Evolutionary conservation across 495 filamentous ascomycete species (phyloP).

Genomic region (Talaromyces liani): DNA sequence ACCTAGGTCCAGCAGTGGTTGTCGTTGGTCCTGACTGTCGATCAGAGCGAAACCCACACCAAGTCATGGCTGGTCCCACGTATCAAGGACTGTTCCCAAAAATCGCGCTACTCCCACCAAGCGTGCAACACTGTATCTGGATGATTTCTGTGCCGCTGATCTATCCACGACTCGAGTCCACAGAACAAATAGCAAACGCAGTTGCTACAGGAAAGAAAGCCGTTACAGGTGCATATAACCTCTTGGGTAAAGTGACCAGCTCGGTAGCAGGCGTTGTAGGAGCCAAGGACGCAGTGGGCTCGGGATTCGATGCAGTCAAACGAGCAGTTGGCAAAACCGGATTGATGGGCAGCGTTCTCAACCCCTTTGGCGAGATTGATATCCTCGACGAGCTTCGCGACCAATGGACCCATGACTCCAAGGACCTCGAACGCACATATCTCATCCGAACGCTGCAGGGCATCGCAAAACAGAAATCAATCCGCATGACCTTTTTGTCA

Average conservation of each 20-base stretch:
- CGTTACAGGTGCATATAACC: constrained; percentile 89
- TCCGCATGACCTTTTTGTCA: constrained; percentile 94
- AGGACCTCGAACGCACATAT: constrained; percentile 96
- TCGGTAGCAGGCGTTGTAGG: constrained; percentile 92
- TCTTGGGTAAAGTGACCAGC: constrained; percentile 87
- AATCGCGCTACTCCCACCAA: constrained; percentile 81
- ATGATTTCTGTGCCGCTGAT: constrained; percentile 87
- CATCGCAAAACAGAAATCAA: constrained; percentile 84
- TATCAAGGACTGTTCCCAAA: constrained; percentile 98
- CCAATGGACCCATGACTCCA: constrained; percentile 96
- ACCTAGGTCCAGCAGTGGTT: constrained; percentile 82
- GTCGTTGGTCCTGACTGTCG: constrained; percentile 86
- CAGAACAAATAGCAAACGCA: constrained; percentile 81
- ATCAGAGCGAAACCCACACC: constrained; percentile 80
- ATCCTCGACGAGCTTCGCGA: constrained; percentile 90
- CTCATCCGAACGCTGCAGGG: constrained; percentile 91
- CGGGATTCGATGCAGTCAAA: constrained; percentile 90
- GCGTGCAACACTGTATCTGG: constrained; percentile 93
- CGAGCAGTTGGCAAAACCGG: constrained; percentile 91
- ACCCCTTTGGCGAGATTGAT: constrained; percentile 96
- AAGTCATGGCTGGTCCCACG: constrained; percentile 92
- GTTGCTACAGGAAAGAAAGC: constrained; percentile 95
- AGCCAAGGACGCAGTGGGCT: constrained; percentile 82
- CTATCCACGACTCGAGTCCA: constrained; percentile 85
- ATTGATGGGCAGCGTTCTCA: constrained; percentile 88